phyloP scores from a whole-genome alignment of 2,329 filamentous ascomycete species.

The Dactylonectria macrodidyma region DNA sequence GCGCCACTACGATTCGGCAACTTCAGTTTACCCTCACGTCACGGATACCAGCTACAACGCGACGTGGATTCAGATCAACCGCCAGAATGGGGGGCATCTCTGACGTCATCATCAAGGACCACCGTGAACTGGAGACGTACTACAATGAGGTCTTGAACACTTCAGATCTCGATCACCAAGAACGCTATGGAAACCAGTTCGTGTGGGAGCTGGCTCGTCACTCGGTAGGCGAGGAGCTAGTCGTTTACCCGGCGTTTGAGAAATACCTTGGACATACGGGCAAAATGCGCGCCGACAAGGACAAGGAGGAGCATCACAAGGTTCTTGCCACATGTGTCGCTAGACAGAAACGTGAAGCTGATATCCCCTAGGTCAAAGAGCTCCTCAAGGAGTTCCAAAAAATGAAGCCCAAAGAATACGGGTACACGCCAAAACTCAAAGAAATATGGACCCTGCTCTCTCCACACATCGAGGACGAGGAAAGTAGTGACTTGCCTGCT shows the following conservation, averaged over 20 bases:
- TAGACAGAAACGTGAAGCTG: neutral
- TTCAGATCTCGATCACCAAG: slow-evolving; percentile 54
- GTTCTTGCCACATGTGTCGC: no score
- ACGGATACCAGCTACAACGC: no score
- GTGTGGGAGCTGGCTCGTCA: slow-evolving; percentile 65
- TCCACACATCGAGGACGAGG: no score
- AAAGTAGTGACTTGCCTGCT: no score
- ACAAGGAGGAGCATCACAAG: slow-evolving; percentile 50
- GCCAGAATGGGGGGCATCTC: slow-evolving; percentile 32
- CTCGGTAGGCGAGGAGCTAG: slow-evolving; percentile 63
- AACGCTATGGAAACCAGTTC: slow-evolving; percentile 62
- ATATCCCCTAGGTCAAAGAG: neutral
- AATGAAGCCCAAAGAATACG: no score
- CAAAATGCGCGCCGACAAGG: slow-evolving; percentile 60
- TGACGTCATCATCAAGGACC: slow-evolving; percentile 48
- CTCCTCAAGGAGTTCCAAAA: no score
- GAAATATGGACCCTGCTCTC: no score
- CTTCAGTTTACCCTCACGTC: no score
- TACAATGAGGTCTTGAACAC: slow-evolving; percentile 59
- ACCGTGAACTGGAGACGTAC: slow-evolving; percentile 53
- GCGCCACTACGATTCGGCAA: no score
- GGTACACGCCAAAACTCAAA: no score
- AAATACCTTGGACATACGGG: slow-evolving; percentile 61
- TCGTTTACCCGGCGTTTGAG: slow-evolving; percentile 70
- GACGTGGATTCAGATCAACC: no score